A percentile compares a stretch with the other conserved stretches of the same genome.
Conservation (phyloP, 805 yeast species). For the Jamesozyma rosinii region DNA sequence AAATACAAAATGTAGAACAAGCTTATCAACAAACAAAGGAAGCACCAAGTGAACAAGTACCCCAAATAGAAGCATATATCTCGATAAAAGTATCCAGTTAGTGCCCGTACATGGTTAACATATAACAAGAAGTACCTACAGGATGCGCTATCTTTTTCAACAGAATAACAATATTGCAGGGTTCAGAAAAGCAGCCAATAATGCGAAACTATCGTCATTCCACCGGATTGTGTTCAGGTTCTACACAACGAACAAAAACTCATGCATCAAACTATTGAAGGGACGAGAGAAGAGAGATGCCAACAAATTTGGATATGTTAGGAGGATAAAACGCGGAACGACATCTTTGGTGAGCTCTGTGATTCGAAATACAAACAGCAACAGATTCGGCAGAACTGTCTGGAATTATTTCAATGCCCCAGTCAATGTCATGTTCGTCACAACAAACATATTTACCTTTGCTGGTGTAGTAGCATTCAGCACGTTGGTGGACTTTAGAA, state of each 20-base stretch:
- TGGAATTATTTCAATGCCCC: slow-evolving; percentile 36
- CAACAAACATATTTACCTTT: slow-evolving; percentile 31
- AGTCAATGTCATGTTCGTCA: slow-evolving; percentile 31
- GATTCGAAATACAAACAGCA: not conserved
- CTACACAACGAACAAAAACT: not conserved
- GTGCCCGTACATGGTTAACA: not conserved
- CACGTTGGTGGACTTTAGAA: slow-evolving; percentile 17
- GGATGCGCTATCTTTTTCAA: not conserved
- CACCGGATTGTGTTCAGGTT: not conserved
- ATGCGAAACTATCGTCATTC: not conserved
- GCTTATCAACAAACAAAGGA: not conserved
- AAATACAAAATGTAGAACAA: not conserved
- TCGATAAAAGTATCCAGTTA: not conserved
- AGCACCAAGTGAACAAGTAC: not conserved
- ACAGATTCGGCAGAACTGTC: slow-evolving; percentile 8
- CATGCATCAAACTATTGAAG: not conserved
- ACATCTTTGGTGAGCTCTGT: not conserved
- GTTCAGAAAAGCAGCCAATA: not conserved
- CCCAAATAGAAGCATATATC: not conserved
- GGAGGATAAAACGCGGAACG: not conserved
- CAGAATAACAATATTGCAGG: not conserved
- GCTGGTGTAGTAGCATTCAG: slow-evolving; percentile 30
- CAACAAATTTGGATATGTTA: not conserved
- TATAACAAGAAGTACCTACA: not conserved
- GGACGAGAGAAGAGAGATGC: not conserved